phyloP scores from a whole-genome alignment of 139 green algal genomes.

The Chlamydomonas eustigma region DNA sequence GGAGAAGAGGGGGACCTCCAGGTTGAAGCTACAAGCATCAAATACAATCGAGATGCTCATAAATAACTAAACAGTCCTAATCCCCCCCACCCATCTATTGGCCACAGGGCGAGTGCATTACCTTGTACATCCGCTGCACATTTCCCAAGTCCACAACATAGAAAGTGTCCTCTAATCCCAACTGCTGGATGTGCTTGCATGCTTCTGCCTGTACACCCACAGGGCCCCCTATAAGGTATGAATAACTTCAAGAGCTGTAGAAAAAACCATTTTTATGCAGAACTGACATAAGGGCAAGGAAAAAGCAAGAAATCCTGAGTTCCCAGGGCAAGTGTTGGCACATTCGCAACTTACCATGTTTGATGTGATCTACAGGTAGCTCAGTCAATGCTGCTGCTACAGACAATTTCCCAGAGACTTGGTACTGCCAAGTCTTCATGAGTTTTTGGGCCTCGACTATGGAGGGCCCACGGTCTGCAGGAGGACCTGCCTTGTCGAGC shows the following conservation, averaged over 20 bases:
- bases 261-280: background rate
- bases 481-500: too few species aligned
- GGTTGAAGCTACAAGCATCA: too few species aligned
- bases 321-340: background rate
- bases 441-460: conserved; percentile 12
- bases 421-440: conserved; percentile 41
- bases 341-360: conserved; percentile 23
- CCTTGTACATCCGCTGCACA: conserved; percentile 68
- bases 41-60: too few species aligned
- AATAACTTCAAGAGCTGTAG: background rate
- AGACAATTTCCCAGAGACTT: conserved; percentile 37
- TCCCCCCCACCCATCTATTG: too few species aligned
- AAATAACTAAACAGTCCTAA: too few species aligned
- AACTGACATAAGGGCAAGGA: background rate
- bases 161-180: conserved; percentile 77
- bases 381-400: conserved; percentile 31
- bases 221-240: background rate
- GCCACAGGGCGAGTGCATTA: conserved; percentile 27
- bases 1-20: too few species aligned
- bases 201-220: conserved; percentile 7
- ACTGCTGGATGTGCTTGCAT: conserved; percentile 20
- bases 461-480: too few species aligned
- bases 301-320: background rate
- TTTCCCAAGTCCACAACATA: conserved; percentile 88
- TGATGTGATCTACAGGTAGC: conserved; percentile 34